Conservation (phyloP, 345 rosid genomes). For the Nasturtium officinale region DNA sequence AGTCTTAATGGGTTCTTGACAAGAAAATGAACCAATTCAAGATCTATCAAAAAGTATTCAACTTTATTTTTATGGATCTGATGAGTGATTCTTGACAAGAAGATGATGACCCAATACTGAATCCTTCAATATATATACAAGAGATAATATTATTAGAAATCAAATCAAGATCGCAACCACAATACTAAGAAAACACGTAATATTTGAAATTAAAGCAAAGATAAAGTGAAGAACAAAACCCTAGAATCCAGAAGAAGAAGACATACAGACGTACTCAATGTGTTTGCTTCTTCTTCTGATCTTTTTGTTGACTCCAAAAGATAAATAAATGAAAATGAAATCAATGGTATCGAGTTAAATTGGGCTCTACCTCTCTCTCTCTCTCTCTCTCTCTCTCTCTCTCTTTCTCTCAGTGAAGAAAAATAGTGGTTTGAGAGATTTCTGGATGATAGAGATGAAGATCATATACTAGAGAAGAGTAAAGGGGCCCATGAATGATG, state of each 20-base stretch:
- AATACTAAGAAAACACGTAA: not conserved
- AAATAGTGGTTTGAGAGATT: conserved; percentile 34
- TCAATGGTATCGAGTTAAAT: conserved; percentile 22
- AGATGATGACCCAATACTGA: conserved; percentile 22
- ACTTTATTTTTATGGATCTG: conserved; percentile 28
- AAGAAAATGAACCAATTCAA: conserved; percentile 22
- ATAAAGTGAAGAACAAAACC: conserved; percentile 32
- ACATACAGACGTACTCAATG: conserved; percentile 43
- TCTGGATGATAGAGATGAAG: conserved; percentile 45
- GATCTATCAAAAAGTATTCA: conserved; percentile 19
- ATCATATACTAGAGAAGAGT: conserved; percentile 32
- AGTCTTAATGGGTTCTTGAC: conserved; percentile 13
- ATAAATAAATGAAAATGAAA: conserved; percentile 36
- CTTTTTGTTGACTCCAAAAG: conserved; percentile 43
- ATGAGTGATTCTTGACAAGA: conserved; percentile 19
- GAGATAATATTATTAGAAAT: conserved; percentile 17
- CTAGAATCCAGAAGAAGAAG: conserved; percentile 40
- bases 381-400: conserved; percentile 16
- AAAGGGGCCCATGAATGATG: conserved; percentile 77
- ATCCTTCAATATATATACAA: conserved; percentile 23
- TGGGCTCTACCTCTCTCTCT: not conserved
- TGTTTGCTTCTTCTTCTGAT: conserved; percentile 39
- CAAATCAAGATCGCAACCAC: not conserved
- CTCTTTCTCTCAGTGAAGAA: conserved; percentile 38
- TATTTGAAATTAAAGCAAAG: not conserved